phyloP scores from a whole-genome alignment of 495 filamentous ascomycete genomes.

The Pseudotulostoma volvatum region DNA sequence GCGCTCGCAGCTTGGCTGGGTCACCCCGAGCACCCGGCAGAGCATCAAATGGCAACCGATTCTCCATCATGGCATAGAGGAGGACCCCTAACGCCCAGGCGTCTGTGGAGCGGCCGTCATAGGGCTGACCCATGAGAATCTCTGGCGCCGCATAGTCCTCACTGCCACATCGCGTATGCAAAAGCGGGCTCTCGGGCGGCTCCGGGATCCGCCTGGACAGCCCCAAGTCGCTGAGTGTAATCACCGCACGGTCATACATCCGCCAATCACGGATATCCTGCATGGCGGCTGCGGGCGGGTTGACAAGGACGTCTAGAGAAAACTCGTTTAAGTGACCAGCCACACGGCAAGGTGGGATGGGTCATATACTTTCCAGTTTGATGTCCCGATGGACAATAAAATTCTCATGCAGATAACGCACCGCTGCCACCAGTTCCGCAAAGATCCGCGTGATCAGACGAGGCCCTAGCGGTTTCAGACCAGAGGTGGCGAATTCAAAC shows the following conservation, averaged over 20 bases:
- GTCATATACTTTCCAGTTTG: conserved; percentile 78
- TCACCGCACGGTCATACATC: conserved; percentile 58
- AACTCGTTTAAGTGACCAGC: conserved; percentile 12
- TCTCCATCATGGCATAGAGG: conserved; percentile 86
- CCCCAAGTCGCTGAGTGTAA: conserved; percentile 83
- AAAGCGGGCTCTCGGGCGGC: conserved; percentile 48
- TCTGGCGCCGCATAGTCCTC: conserved; percentile 97
- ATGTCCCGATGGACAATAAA: conserved; percentile 93
- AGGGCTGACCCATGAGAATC: conserved; percentile 84
- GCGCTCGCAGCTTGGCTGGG: conserved; percentile 49
- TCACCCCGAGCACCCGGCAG: conserved; percentile 54
- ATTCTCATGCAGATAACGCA: conserved; percentile 67
- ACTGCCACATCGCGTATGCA: conserved; percentile 81
- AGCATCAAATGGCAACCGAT: conserved; percentile 80
- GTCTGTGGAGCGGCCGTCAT: conserved; percentile 84
- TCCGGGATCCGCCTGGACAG: conserved; percentile 69
- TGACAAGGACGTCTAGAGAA: conserved; percentile 80
- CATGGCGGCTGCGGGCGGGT: conserved; percentile 44
- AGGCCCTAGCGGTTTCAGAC: conserved; percentile 39
- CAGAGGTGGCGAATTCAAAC: conserved; percentile 70
- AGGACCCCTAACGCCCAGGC: conserved; percentile 92
- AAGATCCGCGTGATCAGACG: conserved; percentile 70
- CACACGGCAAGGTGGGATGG: conserved; percentile 1
- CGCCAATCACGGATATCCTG: conserved; percentile 41
- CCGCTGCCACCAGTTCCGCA: conserved; percentile 69